Evolutionary conservation across 2,329 filamentous ascomycete genomes (phyloP), one percentile per base, ranked within the genome.

Genomic region (Xylariaceae sp.): DNA sequence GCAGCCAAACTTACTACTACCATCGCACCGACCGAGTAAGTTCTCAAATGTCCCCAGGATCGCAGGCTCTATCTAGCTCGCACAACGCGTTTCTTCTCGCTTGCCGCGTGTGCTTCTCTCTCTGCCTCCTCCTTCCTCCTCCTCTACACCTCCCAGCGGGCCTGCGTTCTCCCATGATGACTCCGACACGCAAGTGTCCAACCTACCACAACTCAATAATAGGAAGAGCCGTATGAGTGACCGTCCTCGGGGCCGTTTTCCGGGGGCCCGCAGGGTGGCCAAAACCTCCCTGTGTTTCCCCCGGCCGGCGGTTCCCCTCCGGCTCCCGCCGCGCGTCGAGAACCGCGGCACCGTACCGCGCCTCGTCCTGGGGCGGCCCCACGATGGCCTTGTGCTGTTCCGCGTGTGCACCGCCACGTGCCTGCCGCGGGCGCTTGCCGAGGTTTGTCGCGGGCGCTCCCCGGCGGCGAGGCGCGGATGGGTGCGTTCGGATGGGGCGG

Each of bases 161-260:
- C n/a, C n/a, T n/a, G n/a, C n/a, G n/a, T n/a, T 14, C 24, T 29
- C n/a, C 13, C 27, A 55, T 56, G 53, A 56, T 56, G 53, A 56
- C 46, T 45, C 47, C 50, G 53, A 52, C 53, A 52, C 50, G 47
- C 44, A 49, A 52, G 50, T 53, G 51, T 52, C 52, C 35, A 55
- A 55, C 51, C 51, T 53, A 50, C 45, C 34, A 36, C 28, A 37
- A 40, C 36, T 38, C 40, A 32, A 39, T 36, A 21, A 52, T 56
- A 55, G 53, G 53, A 56, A 56, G 53, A 56, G 53, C 53, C 53
- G 53, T 55, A 54, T 56, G 46, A 56, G n/a, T n/a, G 53, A 55
- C 53, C 50, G 36, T 51, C 49, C 29, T 37, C 48, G 52, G 37
- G 45, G 14, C n/a, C n/a, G n/a, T 26, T 22, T 12, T 19, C 19